Evolutionary conservation across 23 red algal species (phyloP).

Genomic region (Rhodosorus marinus): DNA sequence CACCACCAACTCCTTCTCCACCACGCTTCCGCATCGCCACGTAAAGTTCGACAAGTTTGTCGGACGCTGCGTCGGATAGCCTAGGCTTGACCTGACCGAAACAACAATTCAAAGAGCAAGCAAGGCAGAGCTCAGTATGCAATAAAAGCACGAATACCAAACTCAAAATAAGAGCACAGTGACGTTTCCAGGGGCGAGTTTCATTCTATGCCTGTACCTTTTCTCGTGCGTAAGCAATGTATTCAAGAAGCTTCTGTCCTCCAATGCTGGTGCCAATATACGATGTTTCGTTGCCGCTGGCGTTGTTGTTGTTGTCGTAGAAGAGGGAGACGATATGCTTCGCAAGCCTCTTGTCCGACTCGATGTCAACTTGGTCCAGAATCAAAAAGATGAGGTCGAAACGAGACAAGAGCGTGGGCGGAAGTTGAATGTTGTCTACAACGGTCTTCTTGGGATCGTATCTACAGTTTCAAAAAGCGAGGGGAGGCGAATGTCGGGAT

Average conservation of each 20-base stretch:
- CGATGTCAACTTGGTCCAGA: slow-evolving; percentile 63
- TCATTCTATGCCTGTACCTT: no score
- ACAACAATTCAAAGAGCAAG: no score
- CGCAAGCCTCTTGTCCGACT: slow-evolving; percentile 58
- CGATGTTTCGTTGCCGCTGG: neutral
- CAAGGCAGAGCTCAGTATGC: no score
- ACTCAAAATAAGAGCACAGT: no score
- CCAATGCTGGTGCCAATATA: slow-evolving; percentile 3
- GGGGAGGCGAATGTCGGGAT: no score
- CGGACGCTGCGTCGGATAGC: slow-evolving; percentile 33
- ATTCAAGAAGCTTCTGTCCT: slow-evolving; percentile 39
- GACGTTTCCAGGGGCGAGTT: no score
- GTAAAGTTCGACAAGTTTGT: slow-evolving; percentile 34
- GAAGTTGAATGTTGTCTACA: slow-evolving; percentile 96
- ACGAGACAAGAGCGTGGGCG: slow-evolving; percentile 76
- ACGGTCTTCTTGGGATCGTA: slow-evolving; percentile 66
- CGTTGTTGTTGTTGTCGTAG: slow-evolving; percentile 34
- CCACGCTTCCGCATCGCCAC: slow-evolving; percentile 54
- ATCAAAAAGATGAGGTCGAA: slow-evolving; percentile 95
- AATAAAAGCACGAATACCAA: no score
- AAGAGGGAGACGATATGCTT: slow-evolving; percentile 95
- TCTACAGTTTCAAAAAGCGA: no score
- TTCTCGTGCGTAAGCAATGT: slow-evolving; percentile 84
- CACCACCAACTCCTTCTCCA: slow-evolving; percentile 18
- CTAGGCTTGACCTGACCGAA: slow-evolving; percentile 40